Evolutionary conservation across 2,329 filamentous ascomycete genomes (phyloP).

Genomic region (Hypoxylon sp.): DNA sequence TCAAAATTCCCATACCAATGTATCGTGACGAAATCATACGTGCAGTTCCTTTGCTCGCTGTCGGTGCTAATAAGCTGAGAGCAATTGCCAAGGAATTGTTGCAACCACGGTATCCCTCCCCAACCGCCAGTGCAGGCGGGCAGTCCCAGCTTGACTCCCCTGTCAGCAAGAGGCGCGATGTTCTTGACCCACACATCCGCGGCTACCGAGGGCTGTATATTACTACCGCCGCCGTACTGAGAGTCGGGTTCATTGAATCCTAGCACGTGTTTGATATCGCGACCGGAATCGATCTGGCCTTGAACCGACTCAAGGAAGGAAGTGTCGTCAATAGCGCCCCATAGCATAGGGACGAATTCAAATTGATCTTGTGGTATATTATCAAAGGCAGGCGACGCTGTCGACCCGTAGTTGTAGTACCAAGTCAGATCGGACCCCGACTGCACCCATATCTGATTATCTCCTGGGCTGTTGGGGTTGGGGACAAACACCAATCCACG

Average conservation of each 20-base stretch:
- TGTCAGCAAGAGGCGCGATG: constrained; percentile 75
- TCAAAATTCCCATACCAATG: constrained; percentile 80
- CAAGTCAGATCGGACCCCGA: constrained; percentile 75
- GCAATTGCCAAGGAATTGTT: constrained; percentile 75
- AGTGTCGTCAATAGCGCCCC: constrained; percentile 72
- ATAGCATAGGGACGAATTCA: constrained; percentile 86
- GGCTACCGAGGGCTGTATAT: constrained; percentile 71
- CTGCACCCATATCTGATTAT: constrained; percentile 76
- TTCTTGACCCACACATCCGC: constrained; percentile 79
- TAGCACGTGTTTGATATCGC: constrained; percentile 77
- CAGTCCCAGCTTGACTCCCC: constrained; percentile 77
- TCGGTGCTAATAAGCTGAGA: constrained; percentile 68
- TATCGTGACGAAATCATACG: constrained; percentile 73
- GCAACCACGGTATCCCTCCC: constrained; percentile 75
- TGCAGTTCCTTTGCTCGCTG: constrained; percentile 65
- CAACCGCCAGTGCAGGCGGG: constrained; percentile 77
- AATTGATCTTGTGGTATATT: constrained; percentile 68
- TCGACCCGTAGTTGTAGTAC: constrained; percentile 85
- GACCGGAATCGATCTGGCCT: constrained; percentile 64
- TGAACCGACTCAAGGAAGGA: constrained; percentile 74
- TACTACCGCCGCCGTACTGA: constrained; percentile 74
- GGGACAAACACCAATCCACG: constrained; percentile 81
- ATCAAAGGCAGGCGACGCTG: constrained; percentile 68
- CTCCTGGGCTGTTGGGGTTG: constrained; percentile 66
- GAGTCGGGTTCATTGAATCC: constrained; percentile 85